phyloP scores from a whole-genome alignment of 805 yeast genomes.

The Candida nanaspora region DNA sequence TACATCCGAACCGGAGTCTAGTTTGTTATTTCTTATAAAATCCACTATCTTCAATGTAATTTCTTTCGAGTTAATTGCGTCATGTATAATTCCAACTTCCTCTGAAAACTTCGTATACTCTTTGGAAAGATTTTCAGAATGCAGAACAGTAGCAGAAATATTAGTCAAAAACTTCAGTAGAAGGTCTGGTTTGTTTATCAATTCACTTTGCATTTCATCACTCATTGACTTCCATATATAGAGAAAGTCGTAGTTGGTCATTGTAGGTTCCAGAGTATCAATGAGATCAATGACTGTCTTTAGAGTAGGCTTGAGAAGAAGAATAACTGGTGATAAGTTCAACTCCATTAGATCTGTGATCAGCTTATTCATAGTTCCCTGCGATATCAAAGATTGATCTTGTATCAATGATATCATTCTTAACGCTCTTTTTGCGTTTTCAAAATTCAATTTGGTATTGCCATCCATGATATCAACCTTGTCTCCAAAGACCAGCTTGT shows the following conservation, averaged over 20 bases:
- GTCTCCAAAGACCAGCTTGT: conserved; percentile 18
- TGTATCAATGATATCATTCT: conserved; percentile 7
- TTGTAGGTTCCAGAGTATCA: neutral
- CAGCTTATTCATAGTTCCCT: conserved; percentile 5
- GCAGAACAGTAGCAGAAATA: neutral
- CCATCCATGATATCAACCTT: conserved; percentile 15
- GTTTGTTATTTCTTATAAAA: conserved; percentile 8
- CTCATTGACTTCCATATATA: conserved; percentile 13
- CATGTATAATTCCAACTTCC: neutral
- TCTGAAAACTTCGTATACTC: neutral
- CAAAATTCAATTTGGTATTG: conserved; percentile 7
- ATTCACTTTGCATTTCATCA: neutral
- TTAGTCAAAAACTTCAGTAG: conserved; percentile 2
- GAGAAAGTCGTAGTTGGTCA: conserved; percentile 14
- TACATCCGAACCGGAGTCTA: conserved; percentile 8
- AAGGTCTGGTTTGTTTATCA: neutral
- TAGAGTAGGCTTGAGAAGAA: conserved; percentile 7
- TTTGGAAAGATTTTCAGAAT: neutral
- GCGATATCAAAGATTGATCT: conserved; percentile 9
- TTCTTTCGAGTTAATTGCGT: neutral
- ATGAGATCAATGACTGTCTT: conserved; percentile 4
- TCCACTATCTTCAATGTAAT: conserved; percentile 8
- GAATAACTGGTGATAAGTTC: conserved; percentile 11
- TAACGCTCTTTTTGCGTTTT: conserved; percentile 8
- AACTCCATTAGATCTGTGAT: conserved; percentile 12